Evolutionary conservation across 306 rosid genomes (phyloP).

Genomic region (Arachis hypogaea): DNA sequence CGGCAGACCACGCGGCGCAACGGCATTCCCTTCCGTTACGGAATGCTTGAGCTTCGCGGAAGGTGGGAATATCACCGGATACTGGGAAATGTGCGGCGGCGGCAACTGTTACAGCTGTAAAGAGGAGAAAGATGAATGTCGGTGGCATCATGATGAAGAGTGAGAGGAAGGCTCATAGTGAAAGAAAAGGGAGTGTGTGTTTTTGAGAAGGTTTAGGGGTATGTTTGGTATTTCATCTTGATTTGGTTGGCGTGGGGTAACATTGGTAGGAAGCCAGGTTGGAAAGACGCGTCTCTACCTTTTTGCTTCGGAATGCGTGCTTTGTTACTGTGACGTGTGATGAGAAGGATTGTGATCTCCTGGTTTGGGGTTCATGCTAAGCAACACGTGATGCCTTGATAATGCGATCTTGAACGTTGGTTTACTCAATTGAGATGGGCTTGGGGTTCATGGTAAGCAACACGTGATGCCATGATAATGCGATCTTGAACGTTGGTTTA

Average conservation of each 20-base stretch:
- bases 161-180: background rate
- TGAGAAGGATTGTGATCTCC: background rate
- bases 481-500: background rate
- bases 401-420: background rate
- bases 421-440: background rate
- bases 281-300: conserved; percentile 49
- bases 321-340: background rate
- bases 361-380: background rate
- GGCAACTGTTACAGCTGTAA: conserved; percentile 27
- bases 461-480: background rate
- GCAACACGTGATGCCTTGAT: background rate
- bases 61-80: conserved; percentile 43
- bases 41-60: conserved; percentile 89
- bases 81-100: conserved; percentile 17
- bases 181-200: background rate
- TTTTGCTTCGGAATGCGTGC: conserved; percentile 15
- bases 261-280: conserved; percentile 54
- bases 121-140: conserved; percentile 22
- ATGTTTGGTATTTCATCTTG: conserved; percentile 28
- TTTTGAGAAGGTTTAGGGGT: conserved; percentile 32
- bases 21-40: conserved; percentile 78
- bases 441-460: background rate
- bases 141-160: conserved; percentile 47
- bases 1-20: conserved; percentile 38
- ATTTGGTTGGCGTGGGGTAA: conserved; percentile 17